Evolutionary conservation across 2,329 filamentous ascomycete species (phyloP), one percentile per base, ranked within the genome.

Genomic region (Cladorrhinum sp.): DNA sequence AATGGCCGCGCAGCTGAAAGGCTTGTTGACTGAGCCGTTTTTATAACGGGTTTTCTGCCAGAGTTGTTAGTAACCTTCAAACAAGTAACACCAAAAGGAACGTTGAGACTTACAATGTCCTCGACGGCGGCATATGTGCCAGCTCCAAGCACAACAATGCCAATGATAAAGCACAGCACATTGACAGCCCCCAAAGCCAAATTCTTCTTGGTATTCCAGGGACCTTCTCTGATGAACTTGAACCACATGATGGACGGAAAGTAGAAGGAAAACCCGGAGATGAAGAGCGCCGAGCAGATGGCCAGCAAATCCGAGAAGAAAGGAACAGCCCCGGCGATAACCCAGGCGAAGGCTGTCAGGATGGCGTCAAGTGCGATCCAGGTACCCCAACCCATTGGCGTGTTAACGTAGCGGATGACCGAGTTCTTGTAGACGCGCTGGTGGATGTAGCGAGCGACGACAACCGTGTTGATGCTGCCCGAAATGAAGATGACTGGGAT

Each of bases 401-500:
- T 81, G 73, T 81, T 81, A 73, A 81, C 75, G 70, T 73, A 80
- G 58, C 76, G 75, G 59, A 73, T 73, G 60, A 80, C 68, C 1
- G 74, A 77, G 68, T 78, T 67, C 66, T 74, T 74, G 69, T 73
- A 81, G n/a, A 76, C 62, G 36, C 79, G 76, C 5, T 74, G 77
- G 67, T 80, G 78, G 62, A 81, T 71, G 62, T 80, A 81, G 20
- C 79, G 77, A 2, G 71, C 74, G 28, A 77, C 73, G 10, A 80
- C 77, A 1, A 76, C 79, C 36, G 77, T 79, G 74, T 90, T 87
- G 72, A 91, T 88, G 18, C 89, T 87, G 55, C 88, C 89, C 0
- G 88, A 88, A 63, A 92, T 86, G 67, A 91, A 81, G 70, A 92
- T 91, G 58, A 88, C 90, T 14, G 88, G 88, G 2, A 89, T 77